Conservation (phyloP, 129 eudicot genomes). For the Pittosporum tobira region DNA sequence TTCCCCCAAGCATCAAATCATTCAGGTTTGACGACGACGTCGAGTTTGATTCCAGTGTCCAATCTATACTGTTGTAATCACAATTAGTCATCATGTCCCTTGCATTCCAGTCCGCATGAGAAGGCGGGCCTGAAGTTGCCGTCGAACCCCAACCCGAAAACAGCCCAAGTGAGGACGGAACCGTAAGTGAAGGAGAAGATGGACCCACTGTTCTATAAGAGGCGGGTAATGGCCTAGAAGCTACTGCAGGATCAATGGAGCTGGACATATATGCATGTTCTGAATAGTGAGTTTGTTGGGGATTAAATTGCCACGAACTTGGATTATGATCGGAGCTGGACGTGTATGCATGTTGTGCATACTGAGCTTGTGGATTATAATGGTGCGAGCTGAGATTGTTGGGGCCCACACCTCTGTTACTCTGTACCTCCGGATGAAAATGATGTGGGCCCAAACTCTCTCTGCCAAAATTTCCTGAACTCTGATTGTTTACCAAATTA, state of each 20-base stretch:
- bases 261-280: conserved; percentile 13
- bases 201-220: conserved; percentile 19
- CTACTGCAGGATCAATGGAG: conserved; percentile 9
- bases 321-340: conserved; percentile 13
- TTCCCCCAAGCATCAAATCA: conserved; percentile 14
- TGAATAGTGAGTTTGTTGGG: conserved; percentile 18
- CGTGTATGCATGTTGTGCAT: conserved; percentile 11
- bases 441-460: conserved; percentile 8
- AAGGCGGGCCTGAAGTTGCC: conserved; percentile 4
- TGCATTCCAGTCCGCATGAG: conserved; percentile 22
- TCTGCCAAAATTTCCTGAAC: conserved; percentile 6
- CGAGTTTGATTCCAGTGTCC: conserved; percentile 18
- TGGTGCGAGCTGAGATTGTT: conserved; percentile 7
- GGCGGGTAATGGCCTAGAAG: conserved; percentile 8
- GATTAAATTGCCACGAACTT: conserved; percentile 2
- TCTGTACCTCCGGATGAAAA: conserved; percentile 5
- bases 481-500: conserved; percentile 14
- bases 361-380: conserved; percentile 15
- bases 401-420: conserved; percentile 6
- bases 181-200: conserved; percentile 17
- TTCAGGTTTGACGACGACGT: conserved; percentile 3
- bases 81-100: conserved; percentile 27
- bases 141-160: conserved; percentile 21
- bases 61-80: conserved; percentile 24
- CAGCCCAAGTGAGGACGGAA: conserved; percentile 21